Base-by-base conservation (phyloP, 164 flowering plant species). In the Macadamia integrifolia region DNA sequence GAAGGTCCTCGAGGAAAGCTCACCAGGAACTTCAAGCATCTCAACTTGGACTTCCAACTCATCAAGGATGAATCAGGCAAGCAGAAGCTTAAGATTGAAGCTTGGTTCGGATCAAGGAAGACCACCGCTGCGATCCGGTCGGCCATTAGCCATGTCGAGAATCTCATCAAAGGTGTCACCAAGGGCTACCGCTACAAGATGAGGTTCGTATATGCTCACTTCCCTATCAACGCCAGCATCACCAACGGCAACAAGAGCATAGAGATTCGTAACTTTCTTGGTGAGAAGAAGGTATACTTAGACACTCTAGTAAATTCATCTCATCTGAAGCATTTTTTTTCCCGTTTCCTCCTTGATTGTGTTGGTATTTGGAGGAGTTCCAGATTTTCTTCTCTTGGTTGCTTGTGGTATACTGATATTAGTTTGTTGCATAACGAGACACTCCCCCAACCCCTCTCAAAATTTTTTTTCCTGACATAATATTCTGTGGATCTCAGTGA, bases 171-270 rank as follows among this genome's bases (percentile, higher is more conserved):
- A 8, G 90, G 90, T 8, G 90, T 86, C 62, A 86, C 90, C 53
- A 81, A 83, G 67, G 90, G 90, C 3, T 86, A 78, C 66, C 75
- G 86, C 6, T 86, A 84, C 80, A 86, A 83, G 78, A 86, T 86
- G 90, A 55, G 90, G 13, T 84, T 86, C 61, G 90, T 86, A 9
- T 86, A 86, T 29, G 91, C 91, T 69, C 88, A 87, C 57, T 87
- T 87, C 61, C 90, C 90, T 48, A 86, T 86, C 80, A 86, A 86
- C 55, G 91, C 88, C 42, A 72, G 79, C 69, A 87, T 87, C 71
- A 63, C 81, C 63, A 80, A 71, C 50, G 28, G 9, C 6, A 75
- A 73, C 67, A 78, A 65, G 66, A 49, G 70, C 32, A 81, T 81
- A 46, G 84, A 81, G 84, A 81, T 81, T 78, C 80, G 85, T 43